Evolutionary conservation across 2,329 filamentous ascomycete genomes (phyloP).

Genomic region (Colletotrichum tofieldiae): DNA sequence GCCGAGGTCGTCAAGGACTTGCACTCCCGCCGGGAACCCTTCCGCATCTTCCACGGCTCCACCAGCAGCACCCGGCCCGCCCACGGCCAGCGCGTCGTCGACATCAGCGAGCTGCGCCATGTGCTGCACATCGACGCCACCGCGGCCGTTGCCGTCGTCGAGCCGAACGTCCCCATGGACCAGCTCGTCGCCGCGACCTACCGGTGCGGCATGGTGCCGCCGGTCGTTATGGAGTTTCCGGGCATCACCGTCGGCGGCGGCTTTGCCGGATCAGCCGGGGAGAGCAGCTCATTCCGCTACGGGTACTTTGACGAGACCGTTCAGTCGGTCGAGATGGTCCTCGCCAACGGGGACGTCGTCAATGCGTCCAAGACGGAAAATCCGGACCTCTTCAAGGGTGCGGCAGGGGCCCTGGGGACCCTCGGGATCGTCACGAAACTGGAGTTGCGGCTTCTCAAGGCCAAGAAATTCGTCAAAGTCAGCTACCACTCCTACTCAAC

Average conservation of each 20-base stretch:
- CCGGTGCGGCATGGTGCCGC: constrained; percentile 70
- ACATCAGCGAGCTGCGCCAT: constrained; percentile 75
- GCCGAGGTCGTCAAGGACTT: constrained; percentile 62
- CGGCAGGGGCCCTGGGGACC: constrained; percentile 77
- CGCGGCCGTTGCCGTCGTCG: constrained; percentile 72
- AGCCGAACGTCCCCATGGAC: constrained; percentile 81
- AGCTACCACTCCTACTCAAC: constrained; percentile 67
- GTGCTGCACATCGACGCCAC: constrained; percentile 73
- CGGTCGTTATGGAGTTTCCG: constrained; percentile 80
- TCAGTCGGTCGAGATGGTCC: constrained; percentile 75
- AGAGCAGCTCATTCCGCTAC: constrained; percentile 78
- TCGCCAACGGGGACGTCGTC: constrained; percentile 72
- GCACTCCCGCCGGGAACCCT: constrained; percentile 64
- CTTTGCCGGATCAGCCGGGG: constrained; percentile 77
- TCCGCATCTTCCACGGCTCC: constrained; percentile 83
- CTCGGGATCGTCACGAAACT: constrained; percentile 77
- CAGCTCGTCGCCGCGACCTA: constrained; percentile 71
- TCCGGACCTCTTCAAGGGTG: constrained; percentile 75
- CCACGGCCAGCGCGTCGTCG: constrained; percentile 70
- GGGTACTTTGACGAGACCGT: constrained; percentile 77
- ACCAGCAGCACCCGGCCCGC: constrained; percentile 82
- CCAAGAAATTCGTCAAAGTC: constrained; percentile 70
- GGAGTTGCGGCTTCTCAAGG: constrained; percentile 71
- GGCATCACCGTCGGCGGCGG: constrained; percentile 81
- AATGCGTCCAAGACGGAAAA: constrained; percentile 68